phyloP scores from a whole-genome alignment of 768 basidiomycete species.

The Royoungia palumana region DNA sequence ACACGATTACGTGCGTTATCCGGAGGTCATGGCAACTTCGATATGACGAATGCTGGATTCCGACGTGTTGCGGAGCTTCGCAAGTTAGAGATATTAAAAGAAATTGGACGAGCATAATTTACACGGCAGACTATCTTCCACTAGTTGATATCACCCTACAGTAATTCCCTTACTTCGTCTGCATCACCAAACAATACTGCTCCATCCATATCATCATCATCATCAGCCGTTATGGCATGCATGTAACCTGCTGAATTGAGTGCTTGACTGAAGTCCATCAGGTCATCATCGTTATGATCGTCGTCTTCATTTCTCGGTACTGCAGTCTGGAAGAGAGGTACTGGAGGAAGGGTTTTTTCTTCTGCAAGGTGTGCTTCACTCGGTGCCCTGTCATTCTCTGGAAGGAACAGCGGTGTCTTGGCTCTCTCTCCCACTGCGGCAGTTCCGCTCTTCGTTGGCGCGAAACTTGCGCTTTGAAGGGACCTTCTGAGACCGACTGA shows the following conservation, averaged over 20 bases:
- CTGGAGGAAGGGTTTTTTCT: slow-evolving; percentile 34
- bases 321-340: slow-evolving; percentile 43
- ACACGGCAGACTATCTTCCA: slow-evolving; percentile 7
- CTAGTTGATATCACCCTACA: slow-evolving; percentile 20
- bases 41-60: slow-evolving; percentile 79
- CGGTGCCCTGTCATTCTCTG: slow-evolving; percentile 50
- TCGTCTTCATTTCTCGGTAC: slow-evolving; percentile 29
- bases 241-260: slow-evolving; percentile 56
- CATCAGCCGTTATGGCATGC: slow-evolving; percentile 57
- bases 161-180: slow-evolving; percentile 67
- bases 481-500: slow-evolving; percentile 32
- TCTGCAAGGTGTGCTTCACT: slow-evolving; percentile 34
- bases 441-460: slow-evolving; percentile 25
- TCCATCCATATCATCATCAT: slow-evolving; percentile 75
- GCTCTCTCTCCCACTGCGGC: slow-evolving; percentile 33
- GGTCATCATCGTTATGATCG: slow-evolving; percentile 43
- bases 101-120: slow-evolving; percentile 67
- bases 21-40: slow-evolving; percentile 79
- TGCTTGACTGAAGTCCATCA: slow-evolving; percentile 76
- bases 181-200: slow-evolving; percentile 78
- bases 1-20: slow-evolving; percentile 74
- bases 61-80: slow-evolving; percentile 58
- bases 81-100: slow-evolving; percentile 68
- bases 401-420: slow-evolving; percentile 70
- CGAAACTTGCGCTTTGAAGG: slow-evolving; percentile 19